These are phyloP conservation scores for Sordariomycetes sp. DNA, from an alignment of 2,329 filamentous ascomycete genomes.

Conservation along the genomic window DNA sequence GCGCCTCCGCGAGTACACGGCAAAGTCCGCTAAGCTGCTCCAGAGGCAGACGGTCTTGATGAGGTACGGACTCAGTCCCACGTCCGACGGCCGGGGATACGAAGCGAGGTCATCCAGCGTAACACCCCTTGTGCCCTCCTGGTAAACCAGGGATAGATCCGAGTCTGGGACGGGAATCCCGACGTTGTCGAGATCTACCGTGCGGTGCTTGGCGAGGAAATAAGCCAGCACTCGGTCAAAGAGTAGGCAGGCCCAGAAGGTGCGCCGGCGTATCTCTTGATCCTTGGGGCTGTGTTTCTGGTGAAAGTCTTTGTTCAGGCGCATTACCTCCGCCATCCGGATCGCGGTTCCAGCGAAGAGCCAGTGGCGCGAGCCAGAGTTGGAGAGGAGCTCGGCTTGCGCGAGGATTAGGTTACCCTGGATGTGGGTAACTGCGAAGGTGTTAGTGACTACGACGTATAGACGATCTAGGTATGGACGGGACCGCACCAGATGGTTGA, in stretches of 20 bases:
- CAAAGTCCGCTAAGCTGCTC: conserved; percentile 9
- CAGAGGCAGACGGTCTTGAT: conserved; percentile 10
- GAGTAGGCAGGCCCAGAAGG: conserved; percentile 15
- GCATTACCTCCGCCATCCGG: conserved; percentile 14
- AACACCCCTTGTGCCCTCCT: conserved; percentile 9
- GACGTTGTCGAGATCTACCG: not conserved
- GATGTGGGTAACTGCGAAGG: conserved; percentile 8
- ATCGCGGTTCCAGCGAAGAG: conserved; percentile 12
- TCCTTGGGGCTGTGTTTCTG: conserved; percentile 11
- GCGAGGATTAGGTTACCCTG: conserved; percentile 11
- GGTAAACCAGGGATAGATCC: conserved; percentile 9
- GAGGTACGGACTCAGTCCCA: conserved; percentile 10
- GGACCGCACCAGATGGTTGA: conserved; percentile 5
- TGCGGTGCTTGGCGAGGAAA: conserved; percentile 10
- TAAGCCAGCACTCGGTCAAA: not conserved
- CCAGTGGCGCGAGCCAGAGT: conserved; percentile 12
- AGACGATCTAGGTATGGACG: not conserved
- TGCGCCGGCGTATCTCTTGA: conserved; percentile 14
- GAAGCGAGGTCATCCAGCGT: conserved; percentile 5
- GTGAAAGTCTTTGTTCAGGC: conserved; percentile 14
- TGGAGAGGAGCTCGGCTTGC: conserved; percentile 11
- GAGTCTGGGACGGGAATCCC: conserved; percentile 9
- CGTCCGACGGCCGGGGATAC: conserved; percentile 8
- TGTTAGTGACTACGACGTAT: not conserved
- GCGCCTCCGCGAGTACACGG: conserved; percentile 5